phyloP scores from a whole-genome alignment of 225 moss, liverwort and hornwort genomes.

The Pseudisothecium myosuroides region DNA sequence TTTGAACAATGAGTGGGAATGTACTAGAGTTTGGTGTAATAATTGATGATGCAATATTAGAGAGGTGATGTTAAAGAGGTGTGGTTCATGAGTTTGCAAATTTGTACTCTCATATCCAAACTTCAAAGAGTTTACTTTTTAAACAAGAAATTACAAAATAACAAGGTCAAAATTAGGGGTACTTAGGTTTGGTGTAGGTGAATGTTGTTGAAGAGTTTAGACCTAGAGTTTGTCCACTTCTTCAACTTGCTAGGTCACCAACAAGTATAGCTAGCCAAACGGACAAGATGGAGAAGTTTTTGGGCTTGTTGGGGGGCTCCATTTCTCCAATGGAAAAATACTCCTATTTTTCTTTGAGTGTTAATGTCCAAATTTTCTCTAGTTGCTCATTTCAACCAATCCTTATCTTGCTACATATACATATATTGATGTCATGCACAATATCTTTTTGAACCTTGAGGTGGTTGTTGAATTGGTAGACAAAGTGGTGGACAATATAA shows the following conservation, averaged over 20 bases:
- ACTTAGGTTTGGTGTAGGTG: background rate
- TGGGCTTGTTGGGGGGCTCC: too few relatives aligned
- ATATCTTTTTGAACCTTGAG: background rate
- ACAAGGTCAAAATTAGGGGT: background rate
- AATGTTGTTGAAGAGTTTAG: background rate
- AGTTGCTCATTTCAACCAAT: too few relatives aligned
- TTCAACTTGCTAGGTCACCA: too few relatives aligned
- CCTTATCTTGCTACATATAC: background rate
- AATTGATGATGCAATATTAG: background rate
- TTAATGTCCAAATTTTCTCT: too few relatives aligned
- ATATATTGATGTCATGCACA: background rate
- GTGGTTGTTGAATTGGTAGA: background rate
- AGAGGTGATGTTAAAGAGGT: background rate
- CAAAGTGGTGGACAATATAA: background rate
- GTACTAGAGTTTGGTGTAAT: background rate
- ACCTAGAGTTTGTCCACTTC: background rate
- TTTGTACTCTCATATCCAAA: background rate
- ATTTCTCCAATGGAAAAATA: too few relatives aligned
- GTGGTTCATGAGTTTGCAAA: background rate
- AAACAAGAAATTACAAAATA: background rate
- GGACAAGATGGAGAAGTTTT: too few relatives aligned
- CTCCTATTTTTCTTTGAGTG: rapidly evolving
- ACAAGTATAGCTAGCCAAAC: rapidly evolving
- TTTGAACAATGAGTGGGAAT: background rate
- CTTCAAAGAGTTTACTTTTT: rapidly evolving